phyloP scores from a whole-genome alignment of 148 eudicot genomes.

The Spergularia marina region DNA sequence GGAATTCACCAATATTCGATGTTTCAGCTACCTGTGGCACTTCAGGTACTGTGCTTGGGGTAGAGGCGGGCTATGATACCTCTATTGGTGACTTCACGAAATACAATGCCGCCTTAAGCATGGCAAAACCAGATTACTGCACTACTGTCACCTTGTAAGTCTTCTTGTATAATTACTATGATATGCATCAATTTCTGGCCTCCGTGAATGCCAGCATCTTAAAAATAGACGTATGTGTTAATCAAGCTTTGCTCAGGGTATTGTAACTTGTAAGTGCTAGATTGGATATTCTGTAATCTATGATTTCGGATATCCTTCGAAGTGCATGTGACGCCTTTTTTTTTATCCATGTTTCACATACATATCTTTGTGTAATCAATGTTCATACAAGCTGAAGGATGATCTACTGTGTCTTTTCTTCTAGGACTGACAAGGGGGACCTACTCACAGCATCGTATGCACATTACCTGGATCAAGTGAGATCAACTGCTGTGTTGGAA shows the following conservation, averaged over 20 bases:
- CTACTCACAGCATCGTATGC: conserved; percentile 61
- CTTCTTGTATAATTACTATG: neutral
- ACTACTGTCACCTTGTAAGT: conserved; percentile 72
- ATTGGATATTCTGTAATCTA: too few relatives aligned
- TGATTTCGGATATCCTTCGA: too few relatives aligned
- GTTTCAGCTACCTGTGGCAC: conserved; percentile 74
- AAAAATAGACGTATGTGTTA: too few relatives aligned
- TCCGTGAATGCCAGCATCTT: neutral
- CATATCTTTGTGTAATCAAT: neutral
- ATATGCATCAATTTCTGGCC: neutral
- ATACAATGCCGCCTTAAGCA: conserved; percentile 68
- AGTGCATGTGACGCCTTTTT: too few relatives aligned
- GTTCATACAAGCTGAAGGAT: too few relatives aligned
- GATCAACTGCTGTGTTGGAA: conserved; percentile 63
- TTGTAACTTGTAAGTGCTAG: too few relatives aligned
- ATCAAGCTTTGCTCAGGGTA: too few relatives aligned
- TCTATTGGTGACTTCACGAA: conserved; percentile 60
- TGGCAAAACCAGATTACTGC: conserved; percentile 50
- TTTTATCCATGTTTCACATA: neutral
- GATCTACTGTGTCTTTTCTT: conserved; percentile 6
- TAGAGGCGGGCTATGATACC: conserved; percentile 67
- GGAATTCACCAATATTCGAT: conserved; percentile 64
- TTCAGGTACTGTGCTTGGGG: conserved; percentile 47
- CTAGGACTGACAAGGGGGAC: conserved; percentile 81
- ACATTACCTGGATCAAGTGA: conserved; percentile 51